These are phyloP conservation scores for Beauveria australis DNA, from an alignment of 2,329 filamentous ascomycete species.

Conservation along the genomic window DNA sequence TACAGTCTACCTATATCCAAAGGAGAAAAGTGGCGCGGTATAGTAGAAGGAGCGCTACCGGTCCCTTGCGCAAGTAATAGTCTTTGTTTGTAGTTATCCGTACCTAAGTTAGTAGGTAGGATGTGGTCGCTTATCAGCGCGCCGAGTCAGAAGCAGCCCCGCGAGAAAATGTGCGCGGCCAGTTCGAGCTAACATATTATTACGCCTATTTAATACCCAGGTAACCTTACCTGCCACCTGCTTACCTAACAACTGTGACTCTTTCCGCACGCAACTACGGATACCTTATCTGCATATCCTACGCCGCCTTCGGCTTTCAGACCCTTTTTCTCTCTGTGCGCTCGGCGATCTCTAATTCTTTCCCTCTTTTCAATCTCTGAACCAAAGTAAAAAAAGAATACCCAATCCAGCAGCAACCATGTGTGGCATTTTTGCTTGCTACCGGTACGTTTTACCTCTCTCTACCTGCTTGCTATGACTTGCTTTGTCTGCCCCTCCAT, in stretches of 20 bases:
- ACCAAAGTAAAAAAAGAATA: neutral
- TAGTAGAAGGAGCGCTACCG: too few relatives aligned
- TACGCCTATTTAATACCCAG: too few relatives aligned
- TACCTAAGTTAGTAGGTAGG: too few relatives aligned
- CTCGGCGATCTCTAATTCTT: neutral
- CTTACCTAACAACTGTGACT: neutral
- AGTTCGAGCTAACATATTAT: too few relatives aligned
- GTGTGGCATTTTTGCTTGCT: conserved; percentile 97
- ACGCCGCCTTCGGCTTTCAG: conserved; percentile 11
- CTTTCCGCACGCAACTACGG: neutral
- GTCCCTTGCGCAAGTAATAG: too few relatives aligned
- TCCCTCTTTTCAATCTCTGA: conserved; percentile 9
- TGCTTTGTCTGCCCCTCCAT: conserved; percentile 14
- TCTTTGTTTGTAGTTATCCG: too few relatives aligned
- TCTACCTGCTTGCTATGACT: conserved; percentile 11
- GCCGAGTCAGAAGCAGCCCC: too few relatives aligned
- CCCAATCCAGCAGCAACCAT: conserved; percentile 45
- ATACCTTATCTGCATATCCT: neutral
- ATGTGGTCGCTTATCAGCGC: too few relatives aligned
- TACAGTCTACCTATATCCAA: too few relatives aligned
- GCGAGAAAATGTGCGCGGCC: too few relatives aligned
- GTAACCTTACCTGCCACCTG: too few relatives aligned
- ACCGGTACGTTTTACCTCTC: conserved; percentile 54
- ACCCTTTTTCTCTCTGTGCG: neutral
- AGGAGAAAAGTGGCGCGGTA: too few relatives aligned